These are phyloP conservation scores for Hygrophorus russula DNA, from an alignment of 768 basidiomycete genomes.

Conservation along the genomic window DNA sequence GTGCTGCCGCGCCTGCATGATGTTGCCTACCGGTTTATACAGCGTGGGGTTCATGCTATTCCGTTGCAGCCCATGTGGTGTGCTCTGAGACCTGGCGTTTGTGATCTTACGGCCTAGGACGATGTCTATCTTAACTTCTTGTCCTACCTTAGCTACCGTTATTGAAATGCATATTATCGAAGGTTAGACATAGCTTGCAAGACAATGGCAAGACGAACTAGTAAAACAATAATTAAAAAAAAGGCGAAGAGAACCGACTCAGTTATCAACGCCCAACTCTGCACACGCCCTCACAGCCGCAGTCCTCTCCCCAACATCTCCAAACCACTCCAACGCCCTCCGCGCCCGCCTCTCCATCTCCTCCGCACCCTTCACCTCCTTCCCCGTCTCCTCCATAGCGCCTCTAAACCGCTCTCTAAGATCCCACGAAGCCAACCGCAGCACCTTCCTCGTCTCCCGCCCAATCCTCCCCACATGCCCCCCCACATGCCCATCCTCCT, in stretches of 20 bases:
- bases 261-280: neutral
- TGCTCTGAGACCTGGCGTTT: constrained; percentile 47
- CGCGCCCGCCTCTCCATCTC: constrained; percentile 59
- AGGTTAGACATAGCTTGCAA: too few relatives aligned
- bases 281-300: constrained; percentile 28
- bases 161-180: too few relatives aligned
- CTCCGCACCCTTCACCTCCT: constrained; percentile 70
- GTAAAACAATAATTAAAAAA: too few relatives aligned
- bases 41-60: constrained; percentile 49
- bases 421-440: constrained; percentile 87
- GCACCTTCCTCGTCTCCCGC: constrained; percentile 86
- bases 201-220: too few relatives aligned
- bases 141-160: too few relatives aligned
- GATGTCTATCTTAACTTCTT: too few relatives aligned
- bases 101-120: constrained; percentile 33
- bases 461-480: constrained; percentile 60
- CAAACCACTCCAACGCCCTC: constrained; percentile 68
- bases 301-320: constrained; percentile 35
- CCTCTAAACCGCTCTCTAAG: constrained; percentile 67
- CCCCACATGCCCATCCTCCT: constrained; percentile 52
- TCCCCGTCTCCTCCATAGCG: constrained; percentile 69
- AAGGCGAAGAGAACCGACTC: too few relatives aligned
- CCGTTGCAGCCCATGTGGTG: constrained; percentile 65
- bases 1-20: constrained; percentile 63
- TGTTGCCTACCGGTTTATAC: constrained; percentile 45